Evolutionary conservation across 2,329 filamentous ascomycete genomes (phyloP).

Genomic region (Keithomyces neogunnii): DNA sequence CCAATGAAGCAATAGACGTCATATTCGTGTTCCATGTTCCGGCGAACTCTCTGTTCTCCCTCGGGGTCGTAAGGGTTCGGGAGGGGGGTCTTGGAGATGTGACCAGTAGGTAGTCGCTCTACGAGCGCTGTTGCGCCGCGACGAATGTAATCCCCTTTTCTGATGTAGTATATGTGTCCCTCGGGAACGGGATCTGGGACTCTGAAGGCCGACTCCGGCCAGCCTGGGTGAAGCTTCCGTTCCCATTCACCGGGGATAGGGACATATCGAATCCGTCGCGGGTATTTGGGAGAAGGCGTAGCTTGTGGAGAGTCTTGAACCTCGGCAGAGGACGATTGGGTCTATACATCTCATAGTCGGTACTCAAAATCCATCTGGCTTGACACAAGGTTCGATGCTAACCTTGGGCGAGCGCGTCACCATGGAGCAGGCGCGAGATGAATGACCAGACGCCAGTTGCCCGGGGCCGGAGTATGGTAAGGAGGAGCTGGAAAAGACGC

Average conservation of each 20-base stretch:
- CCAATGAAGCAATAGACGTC: conserved; percentile 9
- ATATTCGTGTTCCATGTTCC: conserved; percentile 9
- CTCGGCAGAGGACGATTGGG: background rate
- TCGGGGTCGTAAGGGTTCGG: conserved; percentile 7
- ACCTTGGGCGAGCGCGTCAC: background rate
- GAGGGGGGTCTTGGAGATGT: conserved; percentile 9
- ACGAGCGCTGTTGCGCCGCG: conserved; percentile 8
- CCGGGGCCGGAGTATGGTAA: background rate
- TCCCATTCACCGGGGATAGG: conserved; percentile 8
- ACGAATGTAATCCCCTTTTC: conserved; percentile 9
- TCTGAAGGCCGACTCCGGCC: conserved; percentile 8
- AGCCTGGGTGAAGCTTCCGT: conserved; percentile 7
- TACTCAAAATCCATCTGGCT: background rate
- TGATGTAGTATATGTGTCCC: conserved; percentile 9
- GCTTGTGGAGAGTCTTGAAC: background rate
- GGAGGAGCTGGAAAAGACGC: background rate
- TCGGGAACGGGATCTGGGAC: conserved; percentile 6
- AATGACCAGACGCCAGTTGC: background rate
- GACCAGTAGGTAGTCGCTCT: conserved; percentile 8
- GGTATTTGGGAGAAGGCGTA: background rate
- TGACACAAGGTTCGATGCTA: background rate
- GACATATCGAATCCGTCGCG: conserved; percentile 3
- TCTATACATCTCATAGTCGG: background rate
- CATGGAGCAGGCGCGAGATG: background rate
- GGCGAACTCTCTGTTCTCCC: conserved; percentile 3